Percentiles rank a stretch among this genome's conserved stretches.
Evolutionary conservation across 139 green algal genomes (phyloP).

Genomic region (Ulvella scutata): DNA sequence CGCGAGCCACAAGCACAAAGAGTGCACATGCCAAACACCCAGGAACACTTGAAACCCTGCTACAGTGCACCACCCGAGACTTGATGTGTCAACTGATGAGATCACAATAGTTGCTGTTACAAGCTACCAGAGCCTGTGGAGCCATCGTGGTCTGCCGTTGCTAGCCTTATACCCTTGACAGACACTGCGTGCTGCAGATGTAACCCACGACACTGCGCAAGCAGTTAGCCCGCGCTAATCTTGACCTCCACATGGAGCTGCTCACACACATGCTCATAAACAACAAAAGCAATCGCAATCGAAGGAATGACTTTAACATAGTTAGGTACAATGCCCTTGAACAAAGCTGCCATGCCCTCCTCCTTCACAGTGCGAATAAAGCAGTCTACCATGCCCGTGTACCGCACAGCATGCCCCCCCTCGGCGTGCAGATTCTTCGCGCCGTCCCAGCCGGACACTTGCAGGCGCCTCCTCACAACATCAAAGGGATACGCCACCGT

Average conservation of each 20-base stretch:
- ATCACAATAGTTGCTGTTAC: no score
- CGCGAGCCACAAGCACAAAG: no score
- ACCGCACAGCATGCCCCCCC: slow-evolving; percentile 45
- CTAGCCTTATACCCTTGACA: no score
- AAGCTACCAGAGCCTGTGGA: no score
- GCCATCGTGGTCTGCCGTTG: no score
- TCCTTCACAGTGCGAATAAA: slow-evolving; percentile 80
- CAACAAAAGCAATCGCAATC: slow-evolving; percentile 96
- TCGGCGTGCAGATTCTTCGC: slow-evolving; percentile 48
- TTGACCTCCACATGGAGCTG: not conserved
- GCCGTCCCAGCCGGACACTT: slow-evolving; percentile 69
- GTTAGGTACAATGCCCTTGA: slow-evolving; percentile 89
- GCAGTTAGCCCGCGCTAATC: not conserved
- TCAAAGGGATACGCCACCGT: slow-evolving; percentile 97
- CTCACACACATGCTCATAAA: slow-evolving; percentile 68
- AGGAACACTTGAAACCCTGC: no score
- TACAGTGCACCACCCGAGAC: no score
- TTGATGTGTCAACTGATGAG: no score
- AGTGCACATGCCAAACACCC: no score
- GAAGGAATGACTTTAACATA: slow-evolving; percentile 96
- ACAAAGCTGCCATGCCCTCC: slow-evolving; percentile 74
- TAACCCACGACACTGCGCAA: not conserved
- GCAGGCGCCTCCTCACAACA: slow-evolving; percentile 63
- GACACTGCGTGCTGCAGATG: no score
- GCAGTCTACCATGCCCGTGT: slow-evolving; percentile 93